phyloP scores from a whole-genome alignment of 225 moss, liverwort and hornwort species.

The Ulota crispa region DNA sequence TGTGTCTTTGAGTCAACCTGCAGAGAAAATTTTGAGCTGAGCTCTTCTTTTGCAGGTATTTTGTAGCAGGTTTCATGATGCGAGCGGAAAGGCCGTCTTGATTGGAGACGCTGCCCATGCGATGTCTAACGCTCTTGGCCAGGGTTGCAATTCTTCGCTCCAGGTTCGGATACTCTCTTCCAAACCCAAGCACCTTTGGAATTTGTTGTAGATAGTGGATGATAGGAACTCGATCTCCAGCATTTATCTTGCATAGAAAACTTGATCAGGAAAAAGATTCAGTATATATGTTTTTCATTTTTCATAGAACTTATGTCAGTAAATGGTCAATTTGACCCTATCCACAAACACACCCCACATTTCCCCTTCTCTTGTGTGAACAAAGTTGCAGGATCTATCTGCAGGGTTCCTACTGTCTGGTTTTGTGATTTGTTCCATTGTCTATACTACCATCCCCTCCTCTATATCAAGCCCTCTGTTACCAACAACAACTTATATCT shows the following conservation, averaged over 20 bases:
- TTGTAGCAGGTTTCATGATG: constrained; percentile 55
- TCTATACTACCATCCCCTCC: not conserved
- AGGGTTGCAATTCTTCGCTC: constrained; percentile 66
- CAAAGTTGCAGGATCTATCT: too few relatives aligned
- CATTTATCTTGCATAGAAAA: too few relatives aligned
- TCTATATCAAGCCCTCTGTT: not conserved
- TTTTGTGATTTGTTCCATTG: too few relatives aligned
- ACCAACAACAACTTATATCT: not conserved
- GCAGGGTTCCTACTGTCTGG: too few relatives aligned
- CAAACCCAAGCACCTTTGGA: not conserved
- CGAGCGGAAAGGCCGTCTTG: constrained; percentile 51
- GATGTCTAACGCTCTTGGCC: constrained; percentile 68
- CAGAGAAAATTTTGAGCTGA: constrained; percentile 2
- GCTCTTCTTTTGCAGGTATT: constrained; percentile 37
- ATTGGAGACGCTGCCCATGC: constrained; percentile 61
- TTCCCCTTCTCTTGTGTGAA: too few relatives aligned
- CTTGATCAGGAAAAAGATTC: too few relatives aligned
- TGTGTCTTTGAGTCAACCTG: not conserved
- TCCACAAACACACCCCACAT: too few relatives aligned
- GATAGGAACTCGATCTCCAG: too few relatives aligned
- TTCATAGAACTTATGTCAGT: too few relatives aligned
- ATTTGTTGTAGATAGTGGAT: not conserved
- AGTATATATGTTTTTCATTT: too few relatives aligned
- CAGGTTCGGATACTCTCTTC: constrained; percentile 37
- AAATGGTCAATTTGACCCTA: too few relatives aligned